Percentiles rank a stretch among this genome's conserved stretches.
Evolutionary conservation across 441 rosid genomes (phyloP).

Genomic region (Isatis lusitanica): DNA sequence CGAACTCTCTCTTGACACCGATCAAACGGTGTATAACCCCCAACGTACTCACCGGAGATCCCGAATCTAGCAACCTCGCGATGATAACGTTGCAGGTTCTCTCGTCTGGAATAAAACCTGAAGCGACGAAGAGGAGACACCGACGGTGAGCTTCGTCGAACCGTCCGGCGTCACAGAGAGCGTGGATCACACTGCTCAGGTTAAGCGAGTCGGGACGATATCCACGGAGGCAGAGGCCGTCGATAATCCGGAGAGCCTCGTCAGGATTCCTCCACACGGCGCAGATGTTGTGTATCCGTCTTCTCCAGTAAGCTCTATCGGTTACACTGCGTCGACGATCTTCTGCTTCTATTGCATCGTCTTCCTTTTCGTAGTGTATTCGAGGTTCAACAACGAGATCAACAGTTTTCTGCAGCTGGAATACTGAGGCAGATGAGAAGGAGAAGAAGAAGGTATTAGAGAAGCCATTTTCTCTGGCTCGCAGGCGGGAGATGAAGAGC

Average conservation of each 20-base stretch:
- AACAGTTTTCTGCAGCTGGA: not conserved
- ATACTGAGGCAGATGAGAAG: constrained; percentile 11
- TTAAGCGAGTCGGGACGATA: constrained; percentile 61
- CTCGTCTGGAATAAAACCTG: constrained; percentile 63
- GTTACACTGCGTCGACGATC: constrained; percentile 38
- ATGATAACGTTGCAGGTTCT: constrained; percentile 67
- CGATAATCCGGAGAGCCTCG: constrained; percentile 55
- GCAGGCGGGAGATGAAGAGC: constrained; percentile 20
- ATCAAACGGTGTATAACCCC: constrained; percentile 48
- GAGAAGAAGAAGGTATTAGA: not conserved
- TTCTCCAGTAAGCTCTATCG: constrained; percentile 52
- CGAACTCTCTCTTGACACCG: constrained; percentile 54
- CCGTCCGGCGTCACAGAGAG: constrained; percentile 58
- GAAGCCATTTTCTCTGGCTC: constrained; percentile 25
- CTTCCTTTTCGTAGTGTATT: not conserved
- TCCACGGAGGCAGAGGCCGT: constrained; percentile 55
- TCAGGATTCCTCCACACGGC: constrained; percentile 42
- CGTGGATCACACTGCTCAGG: constrained; percentile 61
- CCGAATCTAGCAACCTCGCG: constrained; percentile 63
- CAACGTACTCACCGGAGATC: constrained; percentile 48
- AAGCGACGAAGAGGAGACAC: constrained; percentile 43
- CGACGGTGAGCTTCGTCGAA: constrained; percentile 67
- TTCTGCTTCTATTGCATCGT: constrained; percentile 27
- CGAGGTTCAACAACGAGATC: not conserved
- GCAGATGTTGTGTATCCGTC: constrained; percentile 52